These are phyloP conservation scores for Coleophoma cylindrospora DNA, from an alignment of 2,329 filamentous ascomycete genomes.

Conservation along the genomic window DNA sequence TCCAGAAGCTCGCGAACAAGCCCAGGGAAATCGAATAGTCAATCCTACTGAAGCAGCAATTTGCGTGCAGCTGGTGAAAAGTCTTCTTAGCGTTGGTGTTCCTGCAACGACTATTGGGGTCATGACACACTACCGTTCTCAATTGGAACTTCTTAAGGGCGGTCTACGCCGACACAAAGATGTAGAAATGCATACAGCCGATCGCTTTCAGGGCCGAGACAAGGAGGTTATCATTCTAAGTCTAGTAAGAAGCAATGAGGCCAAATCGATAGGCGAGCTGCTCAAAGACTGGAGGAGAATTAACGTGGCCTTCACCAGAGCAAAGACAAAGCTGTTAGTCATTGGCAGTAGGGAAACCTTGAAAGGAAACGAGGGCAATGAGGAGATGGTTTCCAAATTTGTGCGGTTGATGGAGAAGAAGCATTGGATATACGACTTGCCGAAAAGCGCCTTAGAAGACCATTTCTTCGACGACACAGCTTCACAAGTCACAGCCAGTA, in stretches of 20 bases:
- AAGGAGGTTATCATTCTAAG: slow-evolving; percentile 88
- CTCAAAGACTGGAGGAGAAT: slow-evolving; percentile 88
- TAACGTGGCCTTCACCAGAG: slow-evolving; percentile 92
- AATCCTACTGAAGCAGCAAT: slow-evolving; percentile 80
- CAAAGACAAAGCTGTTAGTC: slow-evolving; percentile 86
- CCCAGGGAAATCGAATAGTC: slow-evolving; percentile 78
- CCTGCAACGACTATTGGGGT: slow-evolving; percentile 76
- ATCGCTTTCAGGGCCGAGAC: slow-evolving; percentile 94
- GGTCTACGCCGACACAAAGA: slow-evolving; percentile 55
- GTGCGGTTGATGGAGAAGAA: slow-evolving; percentile 71
- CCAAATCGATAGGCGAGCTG: slow-evolving; percentile 79
- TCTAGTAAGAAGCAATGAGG: slow-evolving; percentile 82
- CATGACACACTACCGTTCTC: slow-evolving; percentile 94
- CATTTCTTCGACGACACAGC: slow-evolving; percentile 57
- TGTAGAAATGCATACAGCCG: slow-evolving; percentile 94
- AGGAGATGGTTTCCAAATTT: slow-evolving; percentile 74
- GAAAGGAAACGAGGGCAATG: slow-evolving; percentile 51
- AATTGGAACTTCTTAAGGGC: slow-evolving; percentile 78
- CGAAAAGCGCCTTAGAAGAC: slow-evolving; percentile 53
- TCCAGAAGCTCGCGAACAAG: slow-evolving; percentile 62
- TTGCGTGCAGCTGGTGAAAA: slow-evolving; percentile 74
- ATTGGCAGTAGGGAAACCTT: slow-evolving; percentile 79
- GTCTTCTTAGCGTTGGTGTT: slow-evolving; percentile 71
- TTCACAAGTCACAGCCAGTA: slow-evolving; percentile 38
- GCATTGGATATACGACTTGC: slow-evolving; percentile 77